Evolutionary conservation across 2,329 filamentous ascomycete species (phyloP).

Genomic region (Dactylellina leptospora): DNA sequence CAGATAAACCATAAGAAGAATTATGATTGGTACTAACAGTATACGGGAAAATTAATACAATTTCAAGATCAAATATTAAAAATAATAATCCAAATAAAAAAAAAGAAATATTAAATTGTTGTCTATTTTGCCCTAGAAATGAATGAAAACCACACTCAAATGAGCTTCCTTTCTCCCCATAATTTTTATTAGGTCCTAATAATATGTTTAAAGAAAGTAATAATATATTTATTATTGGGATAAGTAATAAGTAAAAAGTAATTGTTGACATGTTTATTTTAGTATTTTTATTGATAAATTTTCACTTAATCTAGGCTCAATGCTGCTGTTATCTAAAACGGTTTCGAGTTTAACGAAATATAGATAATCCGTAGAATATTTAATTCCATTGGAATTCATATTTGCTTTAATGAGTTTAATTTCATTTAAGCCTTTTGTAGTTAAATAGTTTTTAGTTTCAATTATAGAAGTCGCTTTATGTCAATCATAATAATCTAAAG

Average conservation of each 20-base stretch:
- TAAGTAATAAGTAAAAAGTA: slow-evolving; percentile 58
- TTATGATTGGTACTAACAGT: slow-evolving; percentile 54
- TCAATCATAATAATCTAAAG: too few relatives aligned
- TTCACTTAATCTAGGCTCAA: slow-evolving; percentile 59
- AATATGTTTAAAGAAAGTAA: slow-evolving; percentile 60
- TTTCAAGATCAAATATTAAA: slow-evolving; percentile 59
- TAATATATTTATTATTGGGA: slow-evolving; percentile 59
- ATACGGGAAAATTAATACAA: slow-evolving; percentile 56
- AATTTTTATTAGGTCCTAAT: slow-evolving; percentile 59
- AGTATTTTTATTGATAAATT: slow-evolving; percentile 59
- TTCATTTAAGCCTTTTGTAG: too few relatives aligned
- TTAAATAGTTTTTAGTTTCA: too few relatives aligned
- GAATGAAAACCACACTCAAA: slow-evolving; percentile 60
- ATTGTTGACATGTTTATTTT: slow-evolving; percentile 59
- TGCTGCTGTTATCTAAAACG: slow-evolving; percentile 10
- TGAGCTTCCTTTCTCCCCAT: slow-evolving; percentile 59
- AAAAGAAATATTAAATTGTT: slow-evolving; percentile 60
- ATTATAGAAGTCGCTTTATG: too few relatives aligned
- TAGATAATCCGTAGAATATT: slow-evolving; percentile 41
- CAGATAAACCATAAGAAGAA: slow-evolving; percentile 55
- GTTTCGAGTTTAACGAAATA: slow-evolving; percentile 52
- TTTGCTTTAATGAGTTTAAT: too few relatives aligned
- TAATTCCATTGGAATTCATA: slow-evolving; percentile 53
- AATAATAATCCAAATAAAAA: slow-evolving; percentile 59
- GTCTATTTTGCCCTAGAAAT: slow-evolving; percentile 59